Evolutionary conservation across 345 rosid species (phyloP).

Genomic region (Brassica juncea): DNA sequence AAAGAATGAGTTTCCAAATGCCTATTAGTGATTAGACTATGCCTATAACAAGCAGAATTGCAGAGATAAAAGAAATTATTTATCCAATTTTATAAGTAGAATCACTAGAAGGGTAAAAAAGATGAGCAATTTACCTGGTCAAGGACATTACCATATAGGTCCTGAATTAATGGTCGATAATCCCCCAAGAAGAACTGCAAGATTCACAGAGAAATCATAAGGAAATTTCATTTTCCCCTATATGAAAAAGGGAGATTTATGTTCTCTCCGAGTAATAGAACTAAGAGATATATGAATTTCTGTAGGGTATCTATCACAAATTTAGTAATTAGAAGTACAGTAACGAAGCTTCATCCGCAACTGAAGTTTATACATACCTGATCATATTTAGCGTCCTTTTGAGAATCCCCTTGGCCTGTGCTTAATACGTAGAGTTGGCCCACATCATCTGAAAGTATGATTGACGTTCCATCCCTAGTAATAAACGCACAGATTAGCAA

Average conservation of each 20-base stretch:
- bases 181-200: constrained; percentile 96
- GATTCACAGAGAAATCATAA: constrained; percentile 16
- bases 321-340: constrained; percentile 9
- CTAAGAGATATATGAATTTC: background rate
- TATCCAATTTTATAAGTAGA: constrained; percentile 4
- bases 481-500: constrained; percentile 24
- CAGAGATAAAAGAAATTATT: background rate
- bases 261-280: constrained; percentile 11
- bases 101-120: constrained; percentile 23
- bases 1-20: constrained; percentile 1
- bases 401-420: constrained; percentile 99
- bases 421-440: constrained; percentile 85
- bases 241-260: background rate
- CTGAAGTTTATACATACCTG: constrained; percentile 58
- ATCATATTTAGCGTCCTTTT: constrained; percentile 89
- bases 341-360: constrained; percentile 17
- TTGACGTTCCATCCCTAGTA: constrained; percentile 91
- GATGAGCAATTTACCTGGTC: constrained; percentile 69
- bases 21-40: background rate
- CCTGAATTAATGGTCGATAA: constrained; percentile 91
- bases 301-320: background rate
- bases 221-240: background rate
- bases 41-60: background rate
- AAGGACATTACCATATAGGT: constrained; percentile 77
- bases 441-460: constrained; percentile 98